phyloP scores from a whole-genome alignment of 768 basidiomycete species.

The Austroboletus festivus region DNA sequence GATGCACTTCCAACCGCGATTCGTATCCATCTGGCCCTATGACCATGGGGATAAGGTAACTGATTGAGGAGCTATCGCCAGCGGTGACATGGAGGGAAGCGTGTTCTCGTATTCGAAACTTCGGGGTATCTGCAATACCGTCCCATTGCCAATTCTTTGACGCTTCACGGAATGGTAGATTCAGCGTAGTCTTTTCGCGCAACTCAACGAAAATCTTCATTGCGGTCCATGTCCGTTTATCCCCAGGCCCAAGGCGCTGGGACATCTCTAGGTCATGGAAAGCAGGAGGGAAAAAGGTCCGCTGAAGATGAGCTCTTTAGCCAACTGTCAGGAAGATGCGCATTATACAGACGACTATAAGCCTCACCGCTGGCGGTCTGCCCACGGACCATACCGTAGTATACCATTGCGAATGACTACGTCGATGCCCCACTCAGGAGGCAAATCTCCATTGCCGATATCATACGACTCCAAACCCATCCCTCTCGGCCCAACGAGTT shows the following conservation, averaged over 20 bases:
- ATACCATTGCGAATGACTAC: conserved; percentile 72
- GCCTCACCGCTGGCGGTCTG: conserved; percentile 82
- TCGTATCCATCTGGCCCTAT: conserved; percentile 73
- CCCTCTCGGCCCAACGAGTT: conserved; percentile 27
- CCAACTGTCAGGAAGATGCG: conserved; percentile 2
- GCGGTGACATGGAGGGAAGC: conserved; percentile 71
- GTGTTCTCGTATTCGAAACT: conserved; percentile 57
- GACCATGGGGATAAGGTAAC: conserved; percentile 81
- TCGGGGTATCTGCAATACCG: conserved; percentile 46
- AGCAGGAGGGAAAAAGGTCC: conserved; percentile 76
- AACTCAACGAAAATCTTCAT: conserved; percentile 82
- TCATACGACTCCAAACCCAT: conserved; percentile 50
- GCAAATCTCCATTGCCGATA: conserved; percentile 81
- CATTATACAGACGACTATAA: neutral
- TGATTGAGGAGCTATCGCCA: conserved; percentile 82
- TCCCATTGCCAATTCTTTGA: conserved; percentile 99
- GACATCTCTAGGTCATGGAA: conserved; percentile 64
- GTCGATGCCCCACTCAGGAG: conserved; percentile 94
- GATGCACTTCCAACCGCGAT: conserved; percentile 73
- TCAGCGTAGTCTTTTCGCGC: conserved; percentile 68
- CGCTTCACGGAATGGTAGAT: conserved; percentile 87
- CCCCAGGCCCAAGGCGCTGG: conserved; percentile 63
- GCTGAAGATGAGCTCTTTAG: conserved; percentile 69
- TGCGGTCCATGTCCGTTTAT: conserved; percentile 78
- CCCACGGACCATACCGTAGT: conserved; percentile 92